These are phyloP conservation scores for Cyclotella atomus DNA, from an alignment of 108 stramenopile species.

Conservation along the genomic window DNA sequence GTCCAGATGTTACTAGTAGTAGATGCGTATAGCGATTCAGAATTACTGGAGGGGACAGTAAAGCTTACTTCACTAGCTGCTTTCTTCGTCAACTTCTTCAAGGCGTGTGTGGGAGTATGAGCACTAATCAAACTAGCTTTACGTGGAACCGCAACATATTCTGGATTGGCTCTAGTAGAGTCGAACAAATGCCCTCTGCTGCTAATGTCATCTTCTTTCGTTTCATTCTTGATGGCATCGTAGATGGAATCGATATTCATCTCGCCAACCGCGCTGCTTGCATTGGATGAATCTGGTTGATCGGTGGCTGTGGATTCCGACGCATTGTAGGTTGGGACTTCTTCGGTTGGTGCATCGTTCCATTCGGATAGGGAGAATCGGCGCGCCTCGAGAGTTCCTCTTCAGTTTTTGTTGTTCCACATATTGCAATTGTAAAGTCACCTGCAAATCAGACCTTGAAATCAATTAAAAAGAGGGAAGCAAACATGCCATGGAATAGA, in stretches of 20 bases:
- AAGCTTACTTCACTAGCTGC: neutral
- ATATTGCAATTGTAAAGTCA: neutral
- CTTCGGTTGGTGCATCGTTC: conserved; percentile 8
- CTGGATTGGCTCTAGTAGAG: neutral
- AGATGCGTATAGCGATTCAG: neutral
- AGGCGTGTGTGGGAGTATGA: neutral
- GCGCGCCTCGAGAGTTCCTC: neutral
- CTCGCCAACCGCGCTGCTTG: neutral
- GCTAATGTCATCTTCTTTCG: too few species aligned
- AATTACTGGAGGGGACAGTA: neutral
- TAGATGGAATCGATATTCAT: neutral
- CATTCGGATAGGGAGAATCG: conserved; percentile 13
- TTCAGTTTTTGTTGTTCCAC: neutral
- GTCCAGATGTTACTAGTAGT: conserved; percentile 19
- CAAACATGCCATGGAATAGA: too few species aligned
- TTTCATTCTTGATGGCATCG: neutral
- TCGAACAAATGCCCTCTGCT: neutral
- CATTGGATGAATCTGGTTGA: neutral
- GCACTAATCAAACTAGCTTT: too few species aligned
- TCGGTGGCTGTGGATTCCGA: too few species aligned
- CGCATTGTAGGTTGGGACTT: neutral
- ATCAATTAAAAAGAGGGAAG: too few species aligned
- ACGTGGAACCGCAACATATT: neutral
- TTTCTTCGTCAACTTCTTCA: neutral
- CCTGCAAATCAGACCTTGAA: too few species aligned